A percentile compares a stretch with the other conserved stretches of the same genome.
phyloP scores from a whole-genome alignment of 2,329 filamentous ascomycete genomes.

The Immersiporthe knoxdaviesiana region DNA sequence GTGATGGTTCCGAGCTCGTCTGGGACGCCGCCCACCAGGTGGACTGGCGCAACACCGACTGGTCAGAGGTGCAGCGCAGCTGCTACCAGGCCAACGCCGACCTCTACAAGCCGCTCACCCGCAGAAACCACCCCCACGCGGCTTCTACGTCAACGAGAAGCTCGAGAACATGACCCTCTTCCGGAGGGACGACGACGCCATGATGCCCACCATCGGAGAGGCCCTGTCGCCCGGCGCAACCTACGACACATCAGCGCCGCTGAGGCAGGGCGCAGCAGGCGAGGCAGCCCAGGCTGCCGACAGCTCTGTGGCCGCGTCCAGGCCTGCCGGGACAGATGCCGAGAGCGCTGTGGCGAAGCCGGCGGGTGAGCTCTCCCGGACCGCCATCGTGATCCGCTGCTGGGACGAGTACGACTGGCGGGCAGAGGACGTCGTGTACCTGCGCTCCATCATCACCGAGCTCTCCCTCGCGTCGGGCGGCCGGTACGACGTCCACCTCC shows the following conservation, averaged over 20 bases:
- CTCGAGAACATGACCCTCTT: slow-evolving; percentile 33
- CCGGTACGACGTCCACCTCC: slow-evolving; percentile 83
- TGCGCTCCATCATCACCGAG: slow-evolving; percentile 84
- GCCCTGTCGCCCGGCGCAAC: slow-evolving; percentile 22
- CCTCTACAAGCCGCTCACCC: slow-evolving; percentile 63
- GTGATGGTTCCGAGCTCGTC: slow-evolving; percentile 76
- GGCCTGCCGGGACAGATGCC: slow-evolving; percentile 29
- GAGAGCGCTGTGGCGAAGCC: slow-evolving; percentile 30
- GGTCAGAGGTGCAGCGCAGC: slow-evolving; percentile 75
- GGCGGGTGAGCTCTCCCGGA: slow-evolving; percentile 55
- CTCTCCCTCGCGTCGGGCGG: slow-evolving; percentile 79
- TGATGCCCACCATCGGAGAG: slow-evolving; percentile 29
- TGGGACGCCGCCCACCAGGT: slow-evolving; percentile 75
- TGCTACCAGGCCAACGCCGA: slow-evolving; percentile 73
- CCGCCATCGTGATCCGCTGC: slow-evolving; percentile 78
- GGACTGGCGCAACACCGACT: slow-evolving; percentile 76
- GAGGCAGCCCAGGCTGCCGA: slow-evolving; percentile 17
- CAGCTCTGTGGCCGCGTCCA: slow-evolving; percentile 29
- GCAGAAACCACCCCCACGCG: slow-evolving; percentile 48
- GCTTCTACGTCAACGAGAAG: slow-evolving; percentile 54
- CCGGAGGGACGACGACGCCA: slow-evolving; percentile 35
- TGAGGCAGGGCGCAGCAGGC: background rate
- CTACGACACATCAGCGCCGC: slow-evolving; percentile 4
- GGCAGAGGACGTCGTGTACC: slow-evolving; percentile 77
- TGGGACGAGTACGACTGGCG: slow-evolving; percentile 82